Conservation (phyloP, 1,284 basidiomycete species). For the Marasmius fiardii region DNA sequence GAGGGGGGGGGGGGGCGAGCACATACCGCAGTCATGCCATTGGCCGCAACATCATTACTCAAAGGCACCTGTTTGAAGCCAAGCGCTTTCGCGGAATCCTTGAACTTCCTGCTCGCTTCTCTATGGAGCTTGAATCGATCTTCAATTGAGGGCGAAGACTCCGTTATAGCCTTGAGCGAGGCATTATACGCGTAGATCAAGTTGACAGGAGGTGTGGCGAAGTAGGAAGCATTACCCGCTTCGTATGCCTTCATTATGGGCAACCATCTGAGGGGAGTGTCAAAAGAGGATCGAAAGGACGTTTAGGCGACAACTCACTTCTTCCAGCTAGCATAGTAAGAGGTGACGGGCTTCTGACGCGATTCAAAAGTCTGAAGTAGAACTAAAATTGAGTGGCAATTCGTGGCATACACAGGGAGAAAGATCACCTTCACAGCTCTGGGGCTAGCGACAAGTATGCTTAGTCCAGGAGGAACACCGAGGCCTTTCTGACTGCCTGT, state of each 20-base stretch:
- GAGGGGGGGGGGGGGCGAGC: slow-evolving; percentile 2
- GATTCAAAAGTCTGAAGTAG: slow-evolving; percentile 55
- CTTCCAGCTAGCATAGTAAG: slow-evolving; percentile 91
- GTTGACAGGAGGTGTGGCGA: slow-evolving; percentile 95
- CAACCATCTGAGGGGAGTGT: slow-evolving; percentile 64
- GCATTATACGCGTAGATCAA: slow-evolving; percentile 89
- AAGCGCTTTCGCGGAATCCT: slow-evolving; percentile 63
- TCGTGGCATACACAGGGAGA: neutral
- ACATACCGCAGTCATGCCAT: slow-evolving; percentile 87
- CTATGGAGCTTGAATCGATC: slow-evolving; percentile 82
- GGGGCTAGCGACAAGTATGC: slow-evolving; percentile 80
- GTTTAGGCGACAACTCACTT: slow-evolving; percentile 40
- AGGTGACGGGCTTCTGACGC: slow-evolving; percentile 68
- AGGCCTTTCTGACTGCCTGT: slow-evolving; percentile 95
- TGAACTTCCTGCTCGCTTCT: slow-evolving; percentile 72
- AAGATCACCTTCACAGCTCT: slow-evolving; percentile 66
- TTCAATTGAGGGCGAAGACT: slow-evolving; percentile 59
- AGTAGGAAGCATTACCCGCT: slow-evolving; percentile 73
- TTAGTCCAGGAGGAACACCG: slow-evolving; percentile 92
- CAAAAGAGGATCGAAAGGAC: neutral
- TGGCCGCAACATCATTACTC: slow-evolving; percentile 67
- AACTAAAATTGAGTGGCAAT: neutral
- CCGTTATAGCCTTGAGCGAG: slow-evolving; percentile 74
- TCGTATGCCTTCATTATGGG: slow-evolving; percentile 94
- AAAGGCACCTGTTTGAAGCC: slow-evolving; percentile 77